These are phyloP conservation scores for Conticribra weissflogii DNA, from an alignment of 108 stramenopile species.

Conservation along the genomic window DNA sequence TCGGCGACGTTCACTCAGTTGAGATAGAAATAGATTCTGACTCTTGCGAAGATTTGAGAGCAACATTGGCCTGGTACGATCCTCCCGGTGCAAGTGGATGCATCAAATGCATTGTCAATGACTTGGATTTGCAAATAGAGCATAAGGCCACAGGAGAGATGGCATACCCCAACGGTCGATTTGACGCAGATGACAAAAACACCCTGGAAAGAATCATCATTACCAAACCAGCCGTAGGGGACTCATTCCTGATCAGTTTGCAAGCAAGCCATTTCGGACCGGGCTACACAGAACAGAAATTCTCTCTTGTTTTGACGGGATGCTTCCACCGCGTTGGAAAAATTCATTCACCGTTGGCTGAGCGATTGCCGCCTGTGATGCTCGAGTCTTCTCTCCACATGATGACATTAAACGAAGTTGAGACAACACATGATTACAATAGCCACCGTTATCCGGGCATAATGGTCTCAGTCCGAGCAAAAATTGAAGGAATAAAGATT, in stretches of 20 bases:
- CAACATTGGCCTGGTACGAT: conserved; percentile 68
- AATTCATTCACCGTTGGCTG: background rate
- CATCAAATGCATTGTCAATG: conserved; percentile 58
- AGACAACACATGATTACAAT: conserved; percentile 3
- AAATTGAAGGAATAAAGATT: background rate
- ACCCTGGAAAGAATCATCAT: conserved; percentile 36
- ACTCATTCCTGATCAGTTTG: too few relatives aligned
- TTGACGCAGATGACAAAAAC: conserved; percentile 23
- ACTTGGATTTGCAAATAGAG: conserved; percentile 57
- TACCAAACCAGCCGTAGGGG: too few relatives aligned
- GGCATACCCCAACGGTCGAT: conserved; percentile 36
- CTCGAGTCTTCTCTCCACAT: background rate
- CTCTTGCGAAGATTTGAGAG: conserved; percentile 35
- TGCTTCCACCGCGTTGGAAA: conserved; percentile 4
- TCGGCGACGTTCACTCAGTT: conserved; percentile 7
- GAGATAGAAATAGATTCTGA: conserved; percentile 10
- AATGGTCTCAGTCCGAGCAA: conserved; percentile 21
- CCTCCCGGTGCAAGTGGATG: conserved; percentile 50
- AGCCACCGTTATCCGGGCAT: background rate
- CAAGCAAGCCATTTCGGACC: conserved; percentile 12
- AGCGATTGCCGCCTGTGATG: background rate
- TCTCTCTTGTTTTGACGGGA: conserved; percentile 16
- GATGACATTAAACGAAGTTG: background rate
- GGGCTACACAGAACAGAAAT: background rate
- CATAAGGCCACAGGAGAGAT: background rate